phyloP scores from a whole-genome alignment of 495 filamentous ascomycete species.

The Talaromyces liani region DNA sequence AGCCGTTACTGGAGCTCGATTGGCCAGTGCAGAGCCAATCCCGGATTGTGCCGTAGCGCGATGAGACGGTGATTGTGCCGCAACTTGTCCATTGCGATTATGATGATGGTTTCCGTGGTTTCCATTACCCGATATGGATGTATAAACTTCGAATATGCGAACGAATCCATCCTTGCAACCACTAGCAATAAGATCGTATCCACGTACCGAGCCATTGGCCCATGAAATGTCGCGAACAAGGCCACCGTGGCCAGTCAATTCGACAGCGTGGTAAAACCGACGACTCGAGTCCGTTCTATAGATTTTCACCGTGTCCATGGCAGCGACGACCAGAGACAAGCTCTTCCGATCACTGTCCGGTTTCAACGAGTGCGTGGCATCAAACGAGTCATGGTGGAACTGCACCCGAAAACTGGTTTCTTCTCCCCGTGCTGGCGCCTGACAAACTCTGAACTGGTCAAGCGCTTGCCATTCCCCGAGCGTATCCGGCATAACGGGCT shows the following conservation, averaged over 20 bases:
- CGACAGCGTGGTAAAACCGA: slow-evolving; percentile 69
- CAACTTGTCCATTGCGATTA: slow-evolving; percentile 19
- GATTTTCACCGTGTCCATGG: slow-evolving; percentile 71
- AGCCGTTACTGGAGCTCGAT: slow-evolving; percentile 23
- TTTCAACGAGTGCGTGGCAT: slow-evolving; percentile 66
- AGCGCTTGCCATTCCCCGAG: slow-evolving; percentile 67
- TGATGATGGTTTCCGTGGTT: slow-evolving; percentile 18
- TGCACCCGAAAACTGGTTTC: slow-evolving; percentile 80
- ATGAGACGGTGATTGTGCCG: slow-evolving; percentile 26
- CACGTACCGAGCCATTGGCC: slow-evolving; percentile 80
- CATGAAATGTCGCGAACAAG: slow-evolving; percentile 89
- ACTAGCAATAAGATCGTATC: slow-evolving; percentile 84
- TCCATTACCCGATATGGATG: slow-evolving; percentile 26
- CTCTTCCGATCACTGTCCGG: slow-evolving; percentile 69
- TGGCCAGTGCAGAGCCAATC: slow-evolving; percentile 44
- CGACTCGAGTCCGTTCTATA: slow-evolving; percentile 66
- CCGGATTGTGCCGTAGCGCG: slow-evolving; percentile 40
- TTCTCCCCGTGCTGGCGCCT: slow-evolving; percentile 57
- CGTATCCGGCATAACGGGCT: slow-evolving; percentile 80
- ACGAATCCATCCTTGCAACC: slow-evolving; percentile 86
- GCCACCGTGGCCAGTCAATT: slow-evolving; percentile 59
- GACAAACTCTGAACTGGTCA: slow-evolving; percentile 60
- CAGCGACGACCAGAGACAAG: slow-evolving; percentile 71
- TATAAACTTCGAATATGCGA: slow-evolving; percentile 74
- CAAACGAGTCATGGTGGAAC: slow-evolving; percentile 77